Evolutionary conservation across 352 stramenopile species (phyloP), one percentile per base, ranked within the genome.

Genomic region (Pythium aristosporum): DNA sequence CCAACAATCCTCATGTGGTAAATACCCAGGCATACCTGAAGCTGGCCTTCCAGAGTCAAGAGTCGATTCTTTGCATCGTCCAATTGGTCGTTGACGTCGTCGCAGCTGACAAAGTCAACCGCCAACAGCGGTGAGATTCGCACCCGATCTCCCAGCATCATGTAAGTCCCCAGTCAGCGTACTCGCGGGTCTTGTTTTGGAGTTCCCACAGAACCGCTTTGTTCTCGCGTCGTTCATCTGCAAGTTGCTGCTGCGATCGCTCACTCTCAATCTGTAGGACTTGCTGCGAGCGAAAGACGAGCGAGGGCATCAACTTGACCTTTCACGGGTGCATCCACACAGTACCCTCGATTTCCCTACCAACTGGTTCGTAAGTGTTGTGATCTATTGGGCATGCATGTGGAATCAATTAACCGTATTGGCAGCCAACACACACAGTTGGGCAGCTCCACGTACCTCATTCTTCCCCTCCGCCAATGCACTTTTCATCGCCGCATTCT

Each of bases 21-120:
- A 30, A 30, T 2, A 30, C 5, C 25, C 25, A 34, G 51, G 54
- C 12, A 5, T 16, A 80, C 79, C 74, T 88, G 78, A 44, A 86
- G 44, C 34, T 89, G 77, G 0, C 74, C 75, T 37, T 86, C 69
- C 0, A 87, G 43, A 4, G 75, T 86, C 42, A 74, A 39, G 5
- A 81, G 55, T n/a, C 76, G 73, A 20, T 56, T 71, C 44, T 71
- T 72, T 0, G 74, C 30, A 10, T 79, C 66, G 13, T 85, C 72
- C 3, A 82, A 43, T 25, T 81, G 75, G 13, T 56, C 69, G 5
- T 25, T 67, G n/a, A 73, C 63, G 16, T 76, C 53, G 34, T 77
- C 64, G n/a, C 78, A 37, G 7, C 73, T 82, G 34, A 37, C 10
- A 20, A 53, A 53, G 52, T 30, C 15, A 18, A 32, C 10, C 43